Evolutionary conservation across 495 filamentous ascomycete genomes (phyloP), one percentile per base, ranked within the genome.

Genomic region (Parathielavia hyrcaniae): DNA sequence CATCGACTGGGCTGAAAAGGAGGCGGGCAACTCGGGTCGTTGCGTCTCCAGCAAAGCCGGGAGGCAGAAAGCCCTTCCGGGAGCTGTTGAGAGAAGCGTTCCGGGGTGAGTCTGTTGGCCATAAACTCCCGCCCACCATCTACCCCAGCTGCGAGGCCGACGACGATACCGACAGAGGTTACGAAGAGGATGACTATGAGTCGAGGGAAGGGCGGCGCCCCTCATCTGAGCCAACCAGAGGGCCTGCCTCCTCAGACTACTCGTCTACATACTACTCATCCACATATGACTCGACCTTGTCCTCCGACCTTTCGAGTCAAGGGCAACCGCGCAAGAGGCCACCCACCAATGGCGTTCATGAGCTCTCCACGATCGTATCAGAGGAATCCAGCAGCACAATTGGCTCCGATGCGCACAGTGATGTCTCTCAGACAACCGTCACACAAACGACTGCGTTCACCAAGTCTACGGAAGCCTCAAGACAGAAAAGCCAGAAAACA

Each of bases 361-460:
- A 81, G 57, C 71, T 90, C 26, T 89, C 88, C n/a, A 90, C 87
- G 0, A 90, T 89, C 53, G 75, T 79, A 10, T 88, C 87, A 0
- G 72, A 74, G 54, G 85, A 86, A 58, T 82, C 82, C 3, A 76
- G 83, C 63, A 82, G 73, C 55, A 77, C 76, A 20, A 58, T 66
- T 40, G 73, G 66, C 34, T 76, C 74, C 10, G 73, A 73, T 54
- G 64, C 70, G 5, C 67, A 71, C 7, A 75, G 73, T 13, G 71
- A 68, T 30, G 50, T 81, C 10, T 81, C 79, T 6, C 71, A 79
- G 13, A 71, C 77, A 10, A 79, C 77, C 14, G 57, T 81, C 43
- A 78, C 75, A 8, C 79, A 84, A 43, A 67, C 70, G 20, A 67
- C 73, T 11, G 66, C 65, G 22, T 58, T 72, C 20, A 72, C 69